phyloP scores from a whole-genome alignment of 306 rosid species.

The Ormosia emarginata region DNA sequence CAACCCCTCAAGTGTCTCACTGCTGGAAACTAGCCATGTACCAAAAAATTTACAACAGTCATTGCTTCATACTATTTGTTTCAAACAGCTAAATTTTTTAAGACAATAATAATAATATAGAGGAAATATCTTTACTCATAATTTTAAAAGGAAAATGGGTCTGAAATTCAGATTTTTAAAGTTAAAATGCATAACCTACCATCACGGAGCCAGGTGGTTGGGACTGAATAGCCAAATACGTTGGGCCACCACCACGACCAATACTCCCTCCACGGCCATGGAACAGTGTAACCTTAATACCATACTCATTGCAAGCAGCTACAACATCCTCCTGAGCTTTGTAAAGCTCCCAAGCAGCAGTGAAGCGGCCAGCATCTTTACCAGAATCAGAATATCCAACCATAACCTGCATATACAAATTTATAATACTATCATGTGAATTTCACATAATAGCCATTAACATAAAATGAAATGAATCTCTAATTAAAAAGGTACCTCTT shows the following conservation, averaged over 20 bases:
- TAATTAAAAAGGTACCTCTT: slow-evolving; percentile 58
- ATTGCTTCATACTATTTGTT: neutral
- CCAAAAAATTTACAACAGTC: neutral
- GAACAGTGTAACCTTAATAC: slow-evolving; percentile 81
- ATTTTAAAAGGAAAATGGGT: neutral
- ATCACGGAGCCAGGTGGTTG: slow-evolving; percentile 97
- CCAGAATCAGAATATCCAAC: slow-evolving; percentile 98
- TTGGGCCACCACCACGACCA: slow-evolving; percentile 99
- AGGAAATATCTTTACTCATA: neutral
- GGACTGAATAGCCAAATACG: slow-evolving; percentile 94
- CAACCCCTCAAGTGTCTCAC: neutral
- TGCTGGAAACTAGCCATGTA: neutral
- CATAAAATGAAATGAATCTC: neutral
- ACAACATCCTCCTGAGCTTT: slow-evolving; percentile 98
- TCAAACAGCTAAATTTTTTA: neutral
- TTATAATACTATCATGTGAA: slow-evolving; percentile 13
- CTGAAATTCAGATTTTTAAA: neutral
- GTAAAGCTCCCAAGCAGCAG: slow-evolving; percentile 97
- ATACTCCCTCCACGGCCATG: slow-evolving; percentile 98
- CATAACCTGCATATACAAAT: slow-evolving; percentile 71
- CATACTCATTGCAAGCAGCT: slow-evolving; percentile 85
- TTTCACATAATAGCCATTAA: neutral
- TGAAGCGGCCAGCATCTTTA: slow-evolving; percentile 95
- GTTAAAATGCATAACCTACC: slow-evolving; percentile 51
- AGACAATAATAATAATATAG: neutral